Evolutionary conservation across 768 basidiomycete genomes (phyloP), one percentile per base, ranked within the genome.

Genomic region (Tulasnella sp.): DNA sequence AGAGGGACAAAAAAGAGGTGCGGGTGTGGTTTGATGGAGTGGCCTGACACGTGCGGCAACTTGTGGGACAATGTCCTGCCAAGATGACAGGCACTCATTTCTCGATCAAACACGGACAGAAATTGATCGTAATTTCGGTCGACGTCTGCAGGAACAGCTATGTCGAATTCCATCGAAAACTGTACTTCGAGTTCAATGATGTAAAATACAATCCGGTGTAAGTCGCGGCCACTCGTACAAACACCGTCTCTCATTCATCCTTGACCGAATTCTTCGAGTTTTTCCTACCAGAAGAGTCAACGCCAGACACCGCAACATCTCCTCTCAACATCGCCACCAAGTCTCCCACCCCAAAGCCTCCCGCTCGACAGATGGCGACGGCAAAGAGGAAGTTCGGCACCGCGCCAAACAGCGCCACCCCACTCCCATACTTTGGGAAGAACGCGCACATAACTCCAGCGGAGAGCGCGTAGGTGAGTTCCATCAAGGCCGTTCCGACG

Each of bases 341-440:
- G 23, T 75, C 74, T 1, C 74, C 44, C 1, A 55, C 44, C 11
- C 74, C 74, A 20, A 48, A 46, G 20, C 74, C 74, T 55, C 44
- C 74, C 26, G 35, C 39, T 29, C 44, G 42, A 37, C 74, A 75
- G 13, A 75, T 75, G n/a, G 51, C 46, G 29, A 37, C 46, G n/a
- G 74, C 74, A 39, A 75, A 75, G 23, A 37, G 40, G 23, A 75
- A 48, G 23, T 48, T 57, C 18, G 74, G 74, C 3, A 75, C 32
- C 1, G 74, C 74, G 10, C 74, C 74, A 35, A 75, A 75, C 46
- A 75, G 32, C 46, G 51, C 51, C 15, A 75, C 51, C 5, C 74
- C 74, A n/a, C 74, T 75, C 10, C 44, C 74, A 23, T 75, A 75
- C 35, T 37, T 75, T 23, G 74, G 74, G 74, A 75, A 75, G 26